A percentile compares a stretch with the other conserved stretches of the same genome.
These are phyloP conservation scores for Pleurotus platypus DNA, from an alignment of 768 basidiomycete genomes.

Conservation along the genomic window DNA sequence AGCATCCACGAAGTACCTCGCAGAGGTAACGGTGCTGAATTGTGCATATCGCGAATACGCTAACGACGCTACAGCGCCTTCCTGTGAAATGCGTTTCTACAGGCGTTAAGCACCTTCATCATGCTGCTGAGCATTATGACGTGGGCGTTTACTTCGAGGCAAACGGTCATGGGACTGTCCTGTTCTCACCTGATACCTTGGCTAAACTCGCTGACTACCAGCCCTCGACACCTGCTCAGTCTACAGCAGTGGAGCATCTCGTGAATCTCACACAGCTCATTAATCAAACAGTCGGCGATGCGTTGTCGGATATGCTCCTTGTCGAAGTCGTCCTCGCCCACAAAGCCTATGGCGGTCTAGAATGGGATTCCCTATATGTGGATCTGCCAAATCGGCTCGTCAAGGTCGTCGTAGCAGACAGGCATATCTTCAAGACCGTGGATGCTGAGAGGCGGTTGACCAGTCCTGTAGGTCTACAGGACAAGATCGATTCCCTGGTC, in stretches of 20 bases:
- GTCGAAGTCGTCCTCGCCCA: slow-evolving; percentile 92
- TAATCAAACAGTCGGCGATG: slow-evolving; percentile 98
- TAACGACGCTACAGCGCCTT: slow-evolving; percentile 57
- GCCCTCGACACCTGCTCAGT: slow-evolving; percentile 80
- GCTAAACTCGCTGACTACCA: slow-evolving; percentile 56
- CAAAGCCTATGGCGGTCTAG: slow-evolving; percentile 73
- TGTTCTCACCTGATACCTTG: slow-evolving; percentile 81
- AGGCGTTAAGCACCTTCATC: slow-evolving; percentile 97
- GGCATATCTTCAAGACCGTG: slow-evolving; percentile 81
- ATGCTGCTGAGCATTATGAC: slow-evolving; percentile 90
- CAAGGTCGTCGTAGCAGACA: slow-evolving; percentile 84
- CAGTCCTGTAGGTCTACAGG: slow-evolving; percentile 76
- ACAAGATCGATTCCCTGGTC: slow-evolving; percentile 77
- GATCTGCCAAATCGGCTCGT: slow-evolving; percentile 95
- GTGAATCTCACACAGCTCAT: slow-evolving; percentile 78
- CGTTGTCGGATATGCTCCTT: slow-evolving; percentile 91
- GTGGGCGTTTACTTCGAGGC: slow-evolving; percentile 99
- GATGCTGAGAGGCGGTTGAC: slow-evolving; percentile 91
- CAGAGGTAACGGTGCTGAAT: slow-evolving; percentile 45
- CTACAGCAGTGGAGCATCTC: slow-evolving; percentile 74
- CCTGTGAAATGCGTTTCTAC: slow-evolving; percentile 95
- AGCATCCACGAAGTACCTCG: slow-evolving; percentile 89
- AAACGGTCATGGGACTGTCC: slow-evolving; percentile 96
- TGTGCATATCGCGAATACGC: neutral
- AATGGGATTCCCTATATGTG: slow-evolving; percentile 92